Evolutionary conservation across 2,329 filamentous ascomycete species (phyloP).

Genomic region (Penicillium aurantiogriseum): DNA sequence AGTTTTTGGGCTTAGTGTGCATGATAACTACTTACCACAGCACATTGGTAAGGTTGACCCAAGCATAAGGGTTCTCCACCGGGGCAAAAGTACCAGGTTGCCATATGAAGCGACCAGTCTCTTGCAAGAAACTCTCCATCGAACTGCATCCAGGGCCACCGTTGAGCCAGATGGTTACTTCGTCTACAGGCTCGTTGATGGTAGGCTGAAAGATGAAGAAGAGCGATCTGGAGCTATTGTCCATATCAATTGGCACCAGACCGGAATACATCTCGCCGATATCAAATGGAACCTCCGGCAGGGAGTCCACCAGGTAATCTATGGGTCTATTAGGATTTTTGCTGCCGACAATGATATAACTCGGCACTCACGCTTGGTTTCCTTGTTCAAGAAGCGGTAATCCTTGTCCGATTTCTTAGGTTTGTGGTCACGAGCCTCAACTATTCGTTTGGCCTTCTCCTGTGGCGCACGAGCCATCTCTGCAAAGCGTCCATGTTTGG

Average conservation of each 20-base stretch:
- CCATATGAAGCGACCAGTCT: constrained; percentile 74
- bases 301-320: constrained; percentile 63
- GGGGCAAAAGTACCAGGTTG: constrained; percentile 67
- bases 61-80: constrained; percentile 66
- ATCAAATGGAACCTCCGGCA: constrained; percentile 70
- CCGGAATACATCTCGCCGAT: constrained; percentile 54
- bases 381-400: constrained; percentile 28
- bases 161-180: constrained; percentile 49
- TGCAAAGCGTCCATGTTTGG: constrained; percentile 28
- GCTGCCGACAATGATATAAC: background rate
- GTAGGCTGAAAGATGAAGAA: constrained; percentile 53
- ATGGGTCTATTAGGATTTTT: background rate
- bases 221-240: constrained; percentile 45
- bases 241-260: constrained; percentile 54
- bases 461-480: constrained; percentile 24
- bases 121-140: constrained; percentile 68
- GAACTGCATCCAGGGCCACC: constrained; percentile 58
- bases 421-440: constrained; percentile 7
- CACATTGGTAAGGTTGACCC: constrained; percentile 73
- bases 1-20: background rate
- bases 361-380: constrained; percentile 27
- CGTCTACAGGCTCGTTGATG: constrained; percentile 45
- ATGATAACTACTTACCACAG: constrained; percentile 60
- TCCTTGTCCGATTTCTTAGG: constrained; percentile 18
- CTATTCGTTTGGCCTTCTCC: constrained; percentile 22